Evolutionary conservation across 2,329 filamentous ascomycete species (phyloP).

Genomic region (Beauveria sp.): DNA sequence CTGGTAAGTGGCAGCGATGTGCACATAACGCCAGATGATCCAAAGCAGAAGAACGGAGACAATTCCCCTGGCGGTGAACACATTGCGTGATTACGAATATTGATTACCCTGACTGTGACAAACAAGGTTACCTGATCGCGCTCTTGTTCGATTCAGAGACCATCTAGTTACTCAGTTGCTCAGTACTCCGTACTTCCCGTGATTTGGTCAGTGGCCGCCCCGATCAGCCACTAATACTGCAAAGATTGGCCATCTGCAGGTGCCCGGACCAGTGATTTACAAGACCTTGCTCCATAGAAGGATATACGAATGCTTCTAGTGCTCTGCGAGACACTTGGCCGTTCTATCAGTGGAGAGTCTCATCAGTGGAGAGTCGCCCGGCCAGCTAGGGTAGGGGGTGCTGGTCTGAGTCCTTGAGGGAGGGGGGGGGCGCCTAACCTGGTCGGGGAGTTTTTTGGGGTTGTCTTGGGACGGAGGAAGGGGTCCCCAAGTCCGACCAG

Average conservation of each 20-base stretch:
- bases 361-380: background rate
- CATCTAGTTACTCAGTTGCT: background rate
- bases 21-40: background rate
- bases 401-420: background rate
- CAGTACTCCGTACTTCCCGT: background rate
- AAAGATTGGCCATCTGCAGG: conserved; percentile 3
- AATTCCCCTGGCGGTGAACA: background rate
- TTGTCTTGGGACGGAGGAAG: background rate
- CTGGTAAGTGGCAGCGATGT: background rate
- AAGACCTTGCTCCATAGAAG: background rate
- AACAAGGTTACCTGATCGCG: background rate
- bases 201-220: background rate
- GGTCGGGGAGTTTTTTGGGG: background rate
- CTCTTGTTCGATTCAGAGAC: background rate
- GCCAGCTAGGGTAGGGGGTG: background rate
- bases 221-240: background rate
- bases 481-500: background rate
- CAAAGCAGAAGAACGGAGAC: background rate
- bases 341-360: background rate
- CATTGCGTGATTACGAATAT: too few relatives aligned
- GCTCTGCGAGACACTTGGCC: background rate
- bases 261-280: background rate
- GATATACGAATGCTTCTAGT: conserved; percentile 4
- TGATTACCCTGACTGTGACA: background rate
- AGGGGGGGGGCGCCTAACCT: background rate